phyloP scores from a whole-genome alignment of 441 rosid genomes.

The Gossypium aridum region DNA sequence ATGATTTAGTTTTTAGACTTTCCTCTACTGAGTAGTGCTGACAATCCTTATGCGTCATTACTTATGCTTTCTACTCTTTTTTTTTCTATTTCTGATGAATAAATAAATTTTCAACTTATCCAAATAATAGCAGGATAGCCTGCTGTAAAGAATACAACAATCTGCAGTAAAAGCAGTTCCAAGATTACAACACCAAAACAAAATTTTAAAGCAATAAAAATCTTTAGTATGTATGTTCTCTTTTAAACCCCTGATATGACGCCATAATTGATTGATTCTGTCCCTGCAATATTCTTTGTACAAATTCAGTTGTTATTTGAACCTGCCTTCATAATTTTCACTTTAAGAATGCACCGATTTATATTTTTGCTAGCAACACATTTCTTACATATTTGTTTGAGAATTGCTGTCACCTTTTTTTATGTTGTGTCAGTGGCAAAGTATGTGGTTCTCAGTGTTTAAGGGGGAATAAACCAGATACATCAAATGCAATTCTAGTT shows the following conservation, averaged over 20 bases:
- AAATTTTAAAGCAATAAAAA: background rate
- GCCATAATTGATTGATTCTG: background rate
- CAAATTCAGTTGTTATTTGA: background rate
- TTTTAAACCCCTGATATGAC: background rate
- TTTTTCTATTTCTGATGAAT: background rate
- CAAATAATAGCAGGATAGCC: background rate
- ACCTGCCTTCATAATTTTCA: conserved; percentile 1
- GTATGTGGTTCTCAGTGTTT: background rate
- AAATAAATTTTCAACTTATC: background rate
- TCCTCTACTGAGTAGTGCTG: conserved; percentile 5
- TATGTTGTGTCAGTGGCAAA: background rate
- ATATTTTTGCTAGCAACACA: background rate
- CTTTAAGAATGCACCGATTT: background rate
- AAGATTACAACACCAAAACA: background rate
- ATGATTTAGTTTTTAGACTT: conserved; percentile 3
- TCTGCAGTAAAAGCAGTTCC: background rate
- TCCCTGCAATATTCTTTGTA: background rate
- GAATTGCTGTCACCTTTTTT: background rate
- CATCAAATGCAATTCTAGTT: background rate
- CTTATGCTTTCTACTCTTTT: background rate
- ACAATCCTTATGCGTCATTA: background rate
- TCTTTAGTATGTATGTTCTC: background rate
- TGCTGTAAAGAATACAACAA: background rate
- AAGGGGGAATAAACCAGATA: background rate
- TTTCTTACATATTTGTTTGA: background rate